phyloP scores from a whole-genome alignment of 495 filamentous ascomycete species.

The Aspergillus leporis region DNA sequence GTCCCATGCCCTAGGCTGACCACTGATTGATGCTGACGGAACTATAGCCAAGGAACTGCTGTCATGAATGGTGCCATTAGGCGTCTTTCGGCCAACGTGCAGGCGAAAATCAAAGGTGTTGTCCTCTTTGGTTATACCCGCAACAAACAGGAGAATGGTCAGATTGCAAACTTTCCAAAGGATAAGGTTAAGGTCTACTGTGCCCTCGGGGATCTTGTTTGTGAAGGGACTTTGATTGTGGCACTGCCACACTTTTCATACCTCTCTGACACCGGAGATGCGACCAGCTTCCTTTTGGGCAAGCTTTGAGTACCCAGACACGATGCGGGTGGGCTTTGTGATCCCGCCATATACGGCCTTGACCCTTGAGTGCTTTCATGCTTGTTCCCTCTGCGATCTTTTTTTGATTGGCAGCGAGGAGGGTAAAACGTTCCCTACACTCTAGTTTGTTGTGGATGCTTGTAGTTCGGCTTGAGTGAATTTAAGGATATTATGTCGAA shows the following conservation, averaged over 20 bases:
- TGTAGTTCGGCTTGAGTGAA: too few species aligned
- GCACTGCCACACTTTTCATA: constrained; percentile 50
- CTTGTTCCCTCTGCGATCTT: too few species aligned
- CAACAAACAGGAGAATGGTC: constrained; percentile 50
- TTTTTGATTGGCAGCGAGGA: too few species aligned
- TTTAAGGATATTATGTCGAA: too few species aligned
- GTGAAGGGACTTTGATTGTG: constrained; percentile 51
- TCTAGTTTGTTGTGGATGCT: too few species aligned
- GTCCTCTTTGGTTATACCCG: constrained; percentile 60
- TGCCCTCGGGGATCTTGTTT: constrained; percentile 52
- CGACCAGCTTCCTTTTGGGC: constrained; percentile 20
- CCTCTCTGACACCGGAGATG: constrained; percentile 23
- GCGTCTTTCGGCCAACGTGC: constrained; percentile 36
- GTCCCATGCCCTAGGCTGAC: constrained; percentile 21
- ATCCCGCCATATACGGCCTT: too few species aligned
- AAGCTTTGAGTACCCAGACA: constrained; percentile 15
- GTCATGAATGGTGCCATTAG: constrained; percentile 52
- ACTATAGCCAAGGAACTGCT: constrained; percentile 54
- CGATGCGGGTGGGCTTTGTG: too few species aligned
- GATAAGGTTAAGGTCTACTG: constrained; percentile 52
- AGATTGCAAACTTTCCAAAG: constrained; percentile 46
- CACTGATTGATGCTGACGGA: not conserved
- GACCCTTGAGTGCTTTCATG: too few species aligned
- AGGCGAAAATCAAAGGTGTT: constrained; percentile 52
- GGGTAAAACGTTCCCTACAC: too few species aligned